Evolutionary conservation across 2,329 filamentous ascomycete genomes (phyloP), one percentile per base, ranked within the genome.

Genomic region (Xylaria sp.): DNA sequence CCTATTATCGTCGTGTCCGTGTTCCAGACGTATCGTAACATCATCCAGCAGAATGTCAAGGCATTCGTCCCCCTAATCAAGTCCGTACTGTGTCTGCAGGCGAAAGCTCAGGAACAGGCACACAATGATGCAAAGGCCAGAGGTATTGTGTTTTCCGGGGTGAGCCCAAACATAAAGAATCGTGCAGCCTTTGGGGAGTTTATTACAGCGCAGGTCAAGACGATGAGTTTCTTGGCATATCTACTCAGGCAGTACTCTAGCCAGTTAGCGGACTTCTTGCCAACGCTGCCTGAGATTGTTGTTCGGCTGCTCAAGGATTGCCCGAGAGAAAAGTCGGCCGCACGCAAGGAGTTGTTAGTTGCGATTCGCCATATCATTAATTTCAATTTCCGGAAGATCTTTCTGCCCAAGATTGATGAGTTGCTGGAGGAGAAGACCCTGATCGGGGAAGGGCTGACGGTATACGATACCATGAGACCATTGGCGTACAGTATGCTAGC

Each of bases 291-390:
- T 0, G 87, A 89, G 29, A 93, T 97, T 37, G 91, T 97, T 2
- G 91, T 99, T 6, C 85, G 94, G 5, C 76, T 99, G 42, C 78
- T 99, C 42, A 91, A 96, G 67, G 94, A 99, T 68, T 97, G 94
- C 55, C 94, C 94, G 0, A 82, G 93, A 45, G 94, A 97, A 74
- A 96, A 96, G 69, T 97, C 93, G 0, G 89, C 89, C 2, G 91
- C 93, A 1, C 84, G 95, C 17, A 99, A 99, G 71, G 94, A 99
- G 72, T 79, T 99, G 18, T 77, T 99, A 40, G 94, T 99, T 48
- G 95, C 94, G 0, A 97, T 99, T 54, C 85, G 95, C 19, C 95
- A 99, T 69, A 97, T 99, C 64, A 97, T 99, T 72, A 99, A 97
- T 74, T 97, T 97, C 75, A 97, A 97, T 69, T 97, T 97, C 65